Percentiles rank a stretch among this genome's conserved stretches.
phyloP scores from a whole-genome alignment of 768 basidiomycete species.

The Auricularia auricula-judae region DNA sequence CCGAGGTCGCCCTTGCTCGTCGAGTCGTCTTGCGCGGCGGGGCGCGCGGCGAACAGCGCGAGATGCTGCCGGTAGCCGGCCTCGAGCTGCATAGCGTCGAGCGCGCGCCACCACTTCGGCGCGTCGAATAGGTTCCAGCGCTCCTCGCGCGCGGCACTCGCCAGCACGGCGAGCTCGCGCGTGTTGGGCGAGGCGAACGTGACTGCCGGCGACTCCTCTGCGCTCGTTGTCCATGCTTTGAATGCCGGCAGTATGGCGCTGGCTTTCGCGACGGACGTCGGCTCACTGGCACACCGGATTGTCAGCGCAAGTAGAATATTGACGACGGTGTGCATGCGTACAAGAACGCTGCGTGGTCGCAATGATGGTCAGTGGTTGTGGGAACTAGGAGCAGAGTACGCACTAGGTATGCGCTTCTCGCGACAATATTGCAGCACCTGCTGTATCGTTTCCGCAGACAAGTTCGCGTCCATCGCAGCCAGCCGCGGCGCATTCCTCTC shows the following conservation, averaged over 20 bases:
- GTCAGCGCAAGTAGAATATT: neutral
- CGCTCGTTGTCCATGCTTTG: slow-evolving; percentile 19
- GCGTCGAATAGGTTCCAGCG: slow-evolving; percentile 36
- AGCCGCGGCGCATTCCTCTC: slow-evolving; percentile 38
- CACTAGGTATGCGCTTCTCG: slow-evolving; percentile 40
- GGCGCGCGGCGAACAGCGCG: slow-evolving; percentile 41
- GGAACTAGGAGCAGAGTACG: slow-evolving; percentile 14
- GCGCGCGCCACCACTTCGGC: slow-evolving; percentile 49
- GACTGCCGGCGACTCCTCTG: slow-evolving; percentile 33
- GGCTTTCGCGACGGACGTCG: slow-evolving; percentile 83
- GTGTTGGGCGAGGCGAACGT: slow-evolving; percentile 78
- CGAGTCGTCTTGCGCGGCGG: slow-evolving; percentile 29
- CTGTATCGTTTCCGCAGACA: slow-evolving; percentile 42
- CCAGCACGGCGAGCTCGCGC: slow-evolving; percentile 51
- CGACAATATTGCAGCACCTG: slow-evolving; percentile 42
- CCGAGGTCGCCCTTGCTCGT: slow-evolving; percentile 32
- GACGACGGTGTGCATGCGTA: slow-evolving; percentile 23
- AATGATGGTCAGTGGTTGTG: neutral
- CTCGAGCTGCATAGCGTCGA: slow-evolving; percentile 58
- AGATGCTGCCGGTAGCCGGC: slow-evolving; percentile 57
- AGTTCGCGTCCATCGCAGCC: slow-evolving; percentile 69
- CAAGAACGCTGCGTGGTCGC: slow-evolving; percentile 54
- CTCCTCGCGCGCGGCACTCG: slow-evolving; percentile 30
- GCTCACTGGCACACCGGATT: slow-evolving; percentile 50
- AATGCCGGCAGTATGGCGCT: slow-evolving; percentile 53